phyloP scores from a whole-genome alignment of 306 rosid genomes.

The Quercus parvula region DNA sequence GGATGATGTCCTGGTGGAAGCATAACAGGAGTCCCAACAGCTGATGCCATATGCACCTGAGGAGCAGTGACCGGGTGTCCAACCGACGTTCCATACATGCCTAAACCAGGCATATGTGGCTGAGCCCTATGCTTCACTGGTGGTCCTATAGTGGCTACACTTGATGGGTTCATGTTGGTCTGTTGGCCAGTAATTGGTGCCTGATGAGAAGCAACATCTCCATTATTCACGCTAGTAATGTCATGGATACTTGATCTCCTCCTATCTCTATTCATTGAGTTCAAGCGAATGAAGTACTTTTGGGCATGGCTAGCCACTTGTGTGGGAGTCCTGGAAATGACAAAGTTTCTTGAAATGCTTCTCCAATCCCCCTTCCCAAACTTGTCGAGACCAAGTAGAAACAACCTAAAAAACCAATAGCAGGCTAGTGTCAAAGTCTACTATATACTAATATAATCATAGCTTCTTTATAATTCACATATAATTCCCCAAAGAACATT shows the following conservation, averaged over 20 bases:
- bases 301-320: slow-evolving; percentile 99
- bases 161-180: slow-evolving; percentile 40
- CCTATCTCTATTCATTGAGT: slow-evolving; percentile 93
- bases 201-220: slow-evolving; percentile 55
- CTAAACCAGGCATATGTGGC: slow-evolving; percentile 65
- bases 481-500: not conserved
- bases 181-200: slow-evolving; percentile 92
- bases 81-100: slow-evolving; percentile 86
- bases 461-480: not conserved
- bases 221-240: slow-evolving; percentile 82
- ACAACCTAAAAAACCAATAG: slow-evolving; percentile 51
- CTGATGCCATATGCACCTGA: slow-evolving; percentile 80
- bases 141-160: slow-evolving; percentile 47
- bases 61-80: slow-evolving; percentile 87
- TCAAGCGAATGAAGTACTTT: slow-evolving; percentile 87
- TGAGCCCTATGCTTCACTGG: slow-evolving; percentile 67
- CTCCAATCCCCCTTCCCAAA: slow-evolving; percentile 99
- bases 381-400: slow-evolving; percentile 93
- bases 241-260: slow-evolving; percentile 97
- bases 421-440: not conserved
- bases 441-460: not conserved
- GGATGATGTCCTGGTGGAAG: slow-evolving; percentile 70
- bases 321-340: slow-evolving; percentile 93
- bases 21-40: slow-evolving; percentile 95
- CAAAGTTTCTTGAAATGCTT: slow-evolving; percentile 95